phyloP scores from a whole-genome alignment of 2,329 filamentous ascomycete species.

The Pseudogymnoascus sp. region DNA sequence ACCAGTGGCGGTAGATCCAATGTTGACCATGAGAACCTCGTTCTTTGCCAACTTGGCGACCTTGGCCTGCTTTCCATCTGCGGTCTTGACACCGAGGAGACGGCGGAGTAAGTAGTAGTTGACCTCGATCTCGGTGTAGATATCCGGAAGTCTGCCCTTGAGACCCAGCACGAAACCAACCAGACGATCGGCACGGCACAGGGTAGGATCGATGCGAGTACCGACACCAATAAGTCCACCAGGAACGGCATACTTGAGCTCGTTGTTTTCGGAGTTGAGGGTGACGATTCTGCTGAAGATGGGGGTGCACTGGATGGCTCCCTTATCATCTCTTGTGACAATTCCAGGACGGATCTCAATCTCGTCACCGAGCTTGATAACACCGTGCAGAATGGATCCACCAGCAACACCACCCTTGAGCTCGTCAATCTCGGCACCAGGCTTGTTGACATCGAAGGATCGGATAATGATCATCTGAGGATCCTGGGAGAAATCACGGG shows the following conservation, averaged over 20 bases:
- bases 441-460: conserved; percentile 99
- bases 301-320: conserved; percentile 90
- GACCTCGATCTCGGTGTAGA: conserved; percentile 97
- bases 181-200: conserved; percentile 97
- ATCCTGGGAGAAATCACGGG: conserved; percentile 81
- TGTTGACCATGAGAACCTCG: conserved; percentile 99
- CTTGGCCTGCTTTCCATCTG: conserved; percentile 98
- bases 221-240: conserved; percentile 97
- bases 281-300: conserved; percentile 94
- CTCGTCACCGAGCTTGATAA: conserved; percentile 93
- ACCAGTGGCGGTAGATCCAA: conserved; percentile 92
- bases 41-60: conserved; percentile 97
- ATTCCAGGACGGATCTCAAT: conserved; percentile 99
- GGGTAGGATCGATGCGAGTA: conserved; percentile 91
- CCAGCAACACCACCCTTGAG: conserved; percentile 97
- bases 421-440: conserved; percentile 95
- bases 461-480: conserved; percentile 99
- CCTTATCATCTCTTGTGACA: conserved; percentile 87
- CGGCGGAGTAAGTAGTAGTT: conserved; percentile 98
- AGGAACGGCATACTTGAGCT: conserved; percentile 95
- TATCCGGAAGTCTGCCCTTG: conserved; percentile 85
- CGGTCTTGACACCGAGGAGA: conserved; percentile 91
- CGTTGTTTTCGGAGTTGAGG: conserved; percentile 95
- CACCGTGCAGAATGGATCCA: conserved; percentile 92
- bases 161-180: conserved; percentile 96